Evolutionary conservation across 305 asterid genomes (phyloP).

Genomic region (Fraxinus albicans): DNA sequence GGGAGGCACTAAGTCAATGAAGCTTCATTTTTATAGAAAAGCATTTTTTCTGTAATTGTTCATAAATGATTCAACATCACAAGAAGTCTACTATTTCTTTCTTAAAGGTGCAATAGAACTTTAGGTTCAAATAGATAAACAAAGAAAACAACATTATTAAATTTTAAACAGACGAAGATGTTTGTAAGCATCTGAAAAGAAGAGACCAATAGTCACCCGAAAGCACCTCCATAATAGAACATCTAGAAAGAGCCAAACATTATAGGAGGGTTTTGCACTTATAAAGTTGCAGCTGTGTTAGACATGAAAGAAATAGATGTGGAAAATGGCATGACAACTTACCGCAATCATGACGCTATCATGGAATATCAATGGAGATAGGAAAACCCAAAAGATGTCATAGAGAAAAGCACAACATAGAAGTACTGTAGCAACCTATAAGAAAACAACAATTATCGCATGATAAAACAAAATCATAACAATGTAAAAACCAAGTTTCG

Average conservation of each 20-base stretch:
- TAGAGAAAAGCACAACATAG: constrained; percentile 88
- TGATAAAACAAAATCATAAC: constrained; percentile 2
- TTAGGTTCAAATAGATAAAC: not conserved
- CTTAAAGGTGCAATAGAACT: not conserved
- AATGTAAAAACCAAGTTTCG: not conserved
- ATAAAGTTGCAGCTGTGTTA: constrained; percentile 6
- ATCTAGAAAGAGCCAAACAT: constrained; percentile 10
- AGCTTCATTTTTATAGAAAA: not conserved
- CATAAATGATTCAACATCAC: not conserved
- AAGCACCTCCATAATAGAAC: not conserved
- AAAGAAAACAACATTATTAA: not conserved
- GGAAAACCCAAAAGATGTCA: constrained; percentile 98
- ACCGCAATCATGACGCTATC: constrained; percentile 98
- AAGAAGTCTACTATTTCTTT: not conserved
- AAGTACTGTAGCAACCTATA: constrained; percentile 92
- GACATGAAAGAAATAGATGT: constrained; percentile 14
- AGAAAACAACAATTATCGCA: constrained; percentile 25
- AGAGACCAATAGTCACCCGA: not conserved
- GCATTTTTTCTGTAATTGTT: not conserved
- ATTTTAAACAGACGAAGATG: not conserved
- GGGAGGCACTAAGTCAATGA: not conserved
- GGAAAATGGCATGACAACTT: constrained; percentile 32
- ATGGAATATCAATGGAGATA: constrained; percentile 87
- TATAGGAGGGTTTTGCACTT: constrained; percentile 5
- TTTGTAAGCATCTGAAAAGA: not conserved